Percentiles rank a stretch among this genome's conserved stretches.
Conservation (phyloP, 495 filamentous ascomycete species). For the Stereocaulon alpinum region DNA sequence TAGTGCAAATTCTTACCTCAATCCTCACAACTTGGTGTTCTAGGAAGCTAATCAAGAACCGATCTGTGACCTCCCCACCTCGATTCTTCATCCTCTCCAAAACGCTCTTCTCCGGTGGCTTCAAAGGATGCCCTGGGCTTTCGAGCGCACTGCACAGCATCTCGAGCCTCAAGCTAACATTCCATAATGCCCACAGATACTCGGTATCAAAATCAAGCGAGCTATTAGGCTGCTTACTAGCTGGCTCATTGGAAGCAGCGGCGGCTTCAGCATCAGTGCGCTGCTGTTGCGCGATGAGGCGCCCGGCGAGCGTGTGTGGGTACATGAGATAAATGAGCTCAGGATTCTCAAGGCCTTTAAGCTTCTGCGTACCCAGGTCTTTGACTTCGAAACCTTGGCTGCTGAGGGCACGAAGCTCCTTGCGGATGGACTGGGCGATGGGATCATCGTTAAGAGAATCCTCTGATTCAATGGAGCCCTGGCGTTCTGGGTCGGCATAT, state of each 20-base stretch:
- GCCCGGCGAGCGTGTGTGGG: conserved; percentile 75
- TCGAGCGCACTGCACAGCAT: conserved; percentile 83
- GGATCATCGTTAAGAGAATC: conserved; percentile 61
- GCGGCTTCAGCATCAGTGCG: conserved; percentile 32
- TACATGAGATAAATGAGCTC: conserved; percentile 92
- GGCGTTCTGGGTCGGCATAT: conserved; percentile 66
- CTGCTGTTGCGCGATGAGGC: conserved; percentile 55
- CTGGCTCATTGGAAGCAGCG: conserved; percentile 28
- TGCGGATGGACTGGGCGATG: conserved; percentile 62
- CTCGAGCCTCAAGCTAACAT: conserved; percentile 77
- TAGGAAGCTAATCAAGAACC: conserved; percentile 72
- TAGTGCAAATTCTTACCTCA: conserved; percentile 53
- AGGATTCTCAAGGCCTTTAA: conserved; percentile 96
- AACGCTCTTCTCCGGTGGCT: conserved; percentile 68
- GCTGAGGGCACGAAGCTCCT: conserved; percentile 75
- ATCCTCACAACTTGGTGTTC: conserved; percentile 92
- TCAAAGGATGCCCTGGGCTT: conserved; percentile 45
- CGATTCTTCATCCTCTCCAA: conserved; percentile 72
- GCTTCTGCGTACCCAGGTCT: conserved; percentile 81
- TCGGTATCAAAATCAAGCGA: conserved; percentile 62
- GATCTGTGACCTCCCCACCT: conserved; percentile 79
- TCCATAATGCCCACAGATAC: conserved; percentile 82
- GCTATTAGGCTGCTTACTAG: conserved; percentile 41
- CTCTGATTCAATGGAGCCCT: conserved; percentile 55
- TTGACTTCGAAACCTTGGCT: conserved; percentile 95